Base-by-base conservation (phyloP, 2,329 filamentous ascomycete genomes). In the Exophiala oligosperma region DNA sequence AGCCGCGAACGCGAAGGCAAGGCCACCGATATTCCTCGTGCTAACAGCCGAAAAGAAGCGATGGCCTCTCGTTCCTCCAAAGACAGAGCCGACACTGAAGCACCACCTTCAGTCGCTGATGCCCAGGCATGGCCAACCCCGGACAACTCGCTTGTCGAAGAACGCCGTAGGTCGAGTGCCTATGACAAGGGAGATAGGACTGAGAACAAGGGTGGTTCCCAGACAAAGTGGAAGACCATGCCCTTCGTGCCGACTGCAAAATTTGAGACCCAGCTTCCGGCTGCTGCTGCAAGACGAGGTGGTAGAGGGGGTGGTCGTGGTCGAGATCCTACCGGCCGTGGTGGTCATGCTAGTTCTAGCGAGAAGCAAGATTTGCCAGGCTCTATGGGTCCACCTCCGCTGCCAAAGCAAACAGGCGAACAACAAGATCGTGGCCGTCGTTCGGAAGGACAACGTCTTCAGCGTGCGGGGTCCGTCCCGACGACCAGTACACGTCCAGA, bases 41-140 rank as follows among this genome's bases (percentile, higher is more conserved):
- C 49, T 38, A 49, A 51, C 40, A 53, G 40, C 41, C 59, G 57
- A n/a, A 61, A 57, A 52, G 60, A 66, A 9, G 44, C 38, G n/a
- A 21, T 52, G 8, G 51, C 57, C 4, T 50, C 41, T 46, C 57
- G 70, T 56, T 41, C 62, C 67, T 46, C 68, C 71, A 56, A 52
- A 56, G 46, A 50, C 8, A 63, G 49, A 32, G 26, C 49, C 21
- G 50, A 64, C 23, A 48, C 59, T n/a, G 70, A 70, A 47, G 71
- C 76, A 43, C 78, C 84, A 35, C 90, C 90, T 26, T 81, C 90
- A 1, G 88, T 91, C 48, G 86, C 84, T 58, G 92, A 97, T 72
- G 82, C 90, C 50, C 79, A 85, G 53, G 86, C 86, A 21, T 99
- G 94, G 94, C 94, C 94, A 14, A 97, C 93, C 2, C 92, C 92